These are phyloP conservation scores for Plasmodium reichenowi DNA, from an alignment of 169 alveolate genomes.

Conservation along the genomic window DNA sequence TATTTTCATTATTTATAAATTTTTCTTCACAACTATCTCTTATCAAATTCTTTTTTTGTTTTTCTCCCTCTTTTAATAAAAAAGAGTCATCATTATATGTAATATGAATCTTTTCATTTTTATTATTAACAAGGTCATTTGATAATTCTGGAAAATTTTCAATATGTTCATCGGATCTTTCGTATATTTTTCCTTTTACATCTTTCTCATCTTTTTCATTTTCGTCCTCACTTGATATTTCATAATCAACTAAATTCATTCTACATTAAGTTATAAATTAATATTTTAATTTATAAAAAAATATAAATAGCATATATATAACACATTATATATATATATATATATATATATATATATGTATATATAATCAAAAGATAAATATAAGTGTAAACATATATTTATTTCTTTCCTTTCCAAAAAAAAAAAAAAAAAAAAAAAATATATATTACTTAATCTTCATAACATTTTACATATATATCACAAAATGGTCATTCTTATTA, in stretches of 20 bases:
- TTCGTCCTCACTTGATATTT: conserved; percentile 71
- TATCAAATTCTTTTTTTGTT: too few species aligned
- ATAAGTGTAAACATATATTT: conserved; percentile 11
- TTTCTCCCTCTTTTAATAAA: too few species aligned
- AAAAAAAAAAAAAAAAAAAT: neutral
- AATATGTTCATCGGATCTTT: too few species aligned
- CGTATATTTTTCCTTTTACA: conserved; percentile 1
- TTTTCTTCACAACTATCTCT: neutral
- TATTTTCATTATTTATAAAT: conserved; percentile 5
- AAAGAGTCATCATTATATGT: too few species aligned
- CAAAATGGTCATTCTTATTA: too few species aligned
- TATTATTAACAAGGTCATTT: too few species aligned
- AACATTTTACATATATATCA: too few species aligned
- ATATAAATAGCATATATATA: neutral
- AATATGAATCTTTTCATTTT: too few species aligned
- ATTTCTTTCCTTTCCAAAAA: neutral
- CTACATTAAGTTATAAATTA: conserved; percentile 4
- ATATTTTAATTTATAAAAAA: neutral
- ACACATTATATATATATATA: neutral
- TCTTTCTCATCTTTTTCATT: neutral
- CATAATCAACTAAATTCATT: conserved; percentile 75
- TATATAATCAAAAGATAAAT: neutral
- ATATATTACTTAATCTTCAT: neutral
- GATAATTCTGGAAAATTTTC: too few species aligned
- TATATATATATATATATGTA: conserved; percentile 4